Percentiles rank a stretch among this genome's conserved stretches.
These are phyloP conservation scores for Lavandula angustifolia DNA, from an alignment of 257 asterid species.

Conservation along the genomic window DNA sequence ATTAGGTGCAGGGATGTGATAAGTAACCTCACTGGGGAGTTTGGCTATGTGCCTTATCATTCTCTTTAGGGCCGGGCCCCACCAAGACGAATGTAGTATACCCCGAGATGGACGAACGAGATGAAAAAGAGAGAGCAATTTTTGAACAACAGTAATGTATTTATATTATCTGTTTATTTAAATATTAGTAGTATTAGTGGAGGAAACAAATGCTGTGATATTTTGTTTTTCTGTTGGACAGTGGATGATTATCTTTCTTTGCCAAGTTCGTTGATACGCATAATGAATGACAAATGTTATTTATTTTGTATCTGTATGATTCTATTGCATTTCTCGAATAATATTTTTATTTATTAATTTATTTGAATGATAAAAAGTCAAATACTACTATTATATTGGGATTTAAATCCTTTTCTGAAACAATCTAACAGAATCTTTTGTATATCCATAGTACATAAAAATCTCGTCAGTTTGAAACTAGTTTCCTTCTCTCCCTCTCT, in stretches of 20 bases:
- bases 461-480: neutral
- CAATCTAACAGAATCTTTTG: too few relatives aligned
- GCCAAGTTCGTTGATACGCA: neutral
- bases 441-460: neutral
- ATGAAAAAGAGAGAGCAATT: constrained; percentile 1
- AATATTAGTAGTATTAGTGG: too few relatives aligned
- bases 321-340: neutral
- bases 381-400: too few relatives aligned
- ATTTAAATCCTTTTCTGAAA: too few relatives aligned
- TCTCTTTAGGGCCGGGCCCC: constrained; percentile 40
- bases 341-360: too few relatives aligned
- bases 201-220: neutral
- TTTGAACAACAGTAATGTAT: constrained; percentile 2
- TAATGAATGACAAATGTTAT: neutral
- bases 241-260: neutral
- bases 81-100: too few relatives aligned
- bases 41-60: constrained; percentile 80
- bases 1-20: constrained; percentile 73
- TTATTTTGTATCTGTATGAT: too few relatives aligned
- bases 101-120: neutral
- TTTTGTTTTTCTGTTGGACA: neutral
- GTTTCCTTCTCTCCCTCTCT: neutral
- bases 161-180: neutral
- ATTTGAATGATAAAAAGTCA: too few relatives aligned
- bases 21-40: constrained; percentile 47